Evolutionary conservation across 768 basidiomycete species (phyloP).

Genomic region (Trametes coccinea): DNA sequence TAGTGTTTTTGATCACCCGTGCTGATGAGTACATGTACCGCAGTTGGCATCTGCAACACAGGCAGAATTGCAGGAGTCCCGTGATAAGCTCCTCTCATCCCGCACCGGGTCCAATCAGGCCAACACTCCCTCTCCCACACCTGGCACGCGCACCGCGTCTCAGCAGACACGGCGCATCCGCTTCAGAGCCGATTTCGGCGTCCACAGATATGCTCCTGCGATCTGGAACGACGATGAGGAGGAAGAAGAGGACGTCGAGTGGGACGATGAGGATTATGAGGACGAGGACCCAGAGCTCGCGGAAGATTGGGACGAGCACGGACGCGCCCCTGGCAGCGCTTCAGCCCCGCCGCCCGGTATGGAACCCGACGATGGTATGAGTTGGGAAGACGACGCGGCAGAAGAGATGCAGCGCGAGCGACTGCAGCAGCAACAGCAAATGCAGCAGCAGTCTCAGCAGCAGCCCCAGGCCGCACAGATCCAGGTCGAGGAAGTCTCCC

Average conservation of each 20-base stretch:
- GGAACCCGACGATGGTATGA: conserved; percentile 83
- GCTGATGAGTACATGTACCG: background rate
- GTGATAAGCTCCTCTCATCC: conserved; percentile 51
- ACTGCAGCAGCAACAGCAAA: conserved; percentile 22
- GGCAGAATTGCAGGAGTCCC: conserved; percentile 55
- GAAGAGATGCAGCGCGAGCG: conserved; percentile 41
- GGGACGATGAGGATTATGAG: conserved; percentile 68
- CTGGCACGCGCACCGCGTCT: conserved; percentile 37
- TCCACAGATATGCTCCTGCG: conserved; percentile 78
- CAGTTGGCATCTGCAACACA: conserved; percentile 77
- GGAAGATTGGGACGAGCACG: conserved; percentile 53
- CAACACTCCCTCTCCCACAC: conserved; percentile 50
- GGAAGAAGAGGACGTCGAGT: conserved; percentile 56
- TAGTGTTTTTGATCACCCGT: background rate
- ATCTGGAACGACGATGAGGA: conserved; percentile 82
- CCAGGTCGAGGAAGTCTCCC: conserved; percentile 27
- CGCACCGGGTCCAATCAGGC: conserved; percentile 47
- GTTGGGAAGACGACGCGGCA: conserved; percentile 77
- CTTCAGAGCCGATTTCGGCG: conserved; percentile 68
- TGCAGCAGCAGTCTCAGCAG: conserved; percentile 21
- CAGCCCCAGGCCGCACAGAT: conserved; percentile 14
- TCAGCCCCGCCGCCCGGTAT: conserved; percentile 37
- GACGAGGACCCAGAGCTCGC: conserved; percentile 68
- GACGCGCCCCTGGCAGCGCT: conserved; percentile 28
- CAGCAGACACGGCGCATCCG: conserved; percentile 48